Conservation (phyloP, 2,329 filamentous ascomycete genomes). For the Fonsecaea monophora region DNA sequence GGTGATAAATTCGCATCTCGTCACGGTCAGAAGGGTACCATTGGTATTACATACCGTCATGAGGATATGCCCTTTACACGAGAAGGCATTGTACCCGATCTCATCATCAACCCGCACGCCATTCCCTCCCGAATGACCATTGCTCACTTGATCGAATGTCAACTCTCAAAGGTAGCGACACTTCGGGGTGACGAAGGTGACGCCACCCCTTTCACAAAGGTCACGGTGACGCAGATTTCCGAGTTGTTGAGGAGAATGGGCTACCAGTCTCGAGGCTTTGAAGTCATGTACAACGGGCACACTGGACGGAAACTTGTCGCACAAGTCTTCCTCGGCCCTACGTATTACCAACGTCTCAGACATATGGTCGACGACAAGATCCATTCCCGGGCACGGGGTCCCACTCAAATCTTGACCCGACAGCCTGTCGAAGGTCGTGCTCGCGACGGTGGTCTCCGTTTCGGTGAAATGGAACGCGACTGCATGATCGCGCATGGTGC, state of each 20-base stretch:
- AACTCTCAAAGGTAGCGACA: slow-evolving; percentile 93
- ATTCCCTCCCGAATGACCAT: slow-evolving; percentile 99
- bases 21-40: slow-evolving; percentile 98
- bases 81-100: slow-evolving; percentile 88
- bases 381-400: slow-evolving; percentile 95
- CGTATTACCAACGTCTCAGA: slow-evolving; percentile 96
- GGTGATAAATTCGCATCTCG: slow-evolving; percentile 99
- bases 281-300: slow-evolving; percentile 98
- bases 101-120: slow-evolving; percentile 99
- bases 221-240: slow-evolving; percentile 93
- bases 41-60: slow-evolving; percentile 96
- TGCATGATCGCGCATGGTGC: slow-evolving; percentile 99
- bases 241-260: slow-evolving; percentile 84
- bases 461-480: slow-evolving; percentile 99
- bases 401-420: slow-evolving; percentile 94
- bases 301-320: slow-evolving; percentile 91
- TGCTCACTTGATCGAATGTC: slow-evolving; percentile 99
- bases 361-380: slow-evolving; percentile 99
- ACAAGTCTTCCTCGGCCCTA: slow-evolving; percentile 95
- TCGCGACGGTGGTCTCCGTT: slow-evolving; percentile 94
- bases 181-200: slow-evolving; percentile 95
- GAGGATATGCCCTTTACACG: slow-evolving; percentile 98
- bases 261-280: slow-evolving; percentile 96
- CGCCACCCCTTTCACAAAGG: slow-evolving; percentile 95
- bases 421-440: slow-evolving; percentile 99